Evolutionary conservation across 495 filamentous ascomycete species (phyloP).

Genomic region (Annulohypoxylon stygium): DNA sequence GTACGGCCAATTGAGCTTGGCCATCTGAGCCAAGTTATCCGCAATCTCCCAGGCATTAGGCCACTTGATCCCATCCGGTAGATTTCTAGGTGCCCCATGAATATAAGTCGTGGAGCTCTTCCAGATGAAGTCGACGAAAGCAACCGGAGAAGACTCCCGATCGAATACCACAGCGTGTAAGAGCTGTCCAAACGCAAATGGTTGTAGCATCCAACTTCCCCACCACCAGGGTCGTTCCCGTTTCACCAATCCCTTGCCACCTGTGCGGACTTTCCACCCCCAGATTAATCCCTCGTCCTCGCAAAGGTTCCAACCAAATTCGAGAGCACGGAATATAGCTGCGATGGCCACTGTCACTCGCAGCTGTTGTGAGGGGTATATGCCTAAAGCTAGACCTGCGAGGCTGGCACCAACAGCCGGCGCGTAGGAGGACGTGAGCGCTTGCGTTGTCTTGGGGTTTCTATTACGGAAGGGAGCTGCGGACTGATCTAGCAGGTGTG

Average conservation of each 20-base stretch:
- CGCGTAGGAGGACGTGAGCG: slow-evolving; percentile 83
- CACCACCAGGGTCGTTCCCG: slow-evolving; percentile 82
- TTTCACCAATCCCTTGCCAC: slow-evolving; percentile 54
- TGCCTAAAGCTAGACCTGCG: slow-evolving; percentile 83
- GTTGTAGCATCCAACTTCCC: slow-evolving; percentile 96
- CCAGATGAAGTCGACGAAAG: slow-evolving; percentile 80
- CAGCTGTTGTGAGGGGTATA: slow-evolving; percentile 81
- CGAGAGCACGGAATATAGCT: slow-evolving; percentile 79
- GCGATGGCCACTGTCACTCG: slow-evolving; percentile 86
- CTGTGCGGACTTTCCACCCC: slow-evolving; percentile 60
- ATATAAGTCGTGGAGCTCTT: slow-evolving; percentile 82
- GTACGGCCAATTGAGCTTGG: slow-evolving; percentile 86
- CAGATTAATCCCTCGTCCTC: slow-evolving; percentile 85
- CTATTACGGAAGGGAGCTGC: slow-evolving; percentile 82
- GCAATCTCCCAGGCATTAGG: slow-evolving; percentile 81
- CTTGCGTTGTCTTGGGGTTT: slow-evolving; percentile 79
- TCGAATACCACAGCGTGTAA: slow-evolving; percentile 95
- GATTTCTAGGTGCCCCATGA: slow-evolving; percentile 75
- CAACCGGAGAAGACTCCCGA: slow-evolving; percentile 82
- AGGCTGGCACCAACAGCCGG: slow-evolving; percentile 90
- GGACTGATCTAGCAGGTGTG: slow-evolving; percentile 78
- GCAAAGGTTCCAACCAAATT: slow-evolving; percentile 86
- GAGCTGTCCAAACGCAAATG: slow-evolving; percentile 89
- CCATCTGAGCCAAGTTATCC: slow-evolving; percentile 84
- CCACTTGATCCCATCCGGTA: slow-evolving; percentile 77